Evolutionary conservation across 257 asterid species (phyloP), one percentile per base, ranked within the genome.

Genomic region (Rubia yunnanensis): DNA sequence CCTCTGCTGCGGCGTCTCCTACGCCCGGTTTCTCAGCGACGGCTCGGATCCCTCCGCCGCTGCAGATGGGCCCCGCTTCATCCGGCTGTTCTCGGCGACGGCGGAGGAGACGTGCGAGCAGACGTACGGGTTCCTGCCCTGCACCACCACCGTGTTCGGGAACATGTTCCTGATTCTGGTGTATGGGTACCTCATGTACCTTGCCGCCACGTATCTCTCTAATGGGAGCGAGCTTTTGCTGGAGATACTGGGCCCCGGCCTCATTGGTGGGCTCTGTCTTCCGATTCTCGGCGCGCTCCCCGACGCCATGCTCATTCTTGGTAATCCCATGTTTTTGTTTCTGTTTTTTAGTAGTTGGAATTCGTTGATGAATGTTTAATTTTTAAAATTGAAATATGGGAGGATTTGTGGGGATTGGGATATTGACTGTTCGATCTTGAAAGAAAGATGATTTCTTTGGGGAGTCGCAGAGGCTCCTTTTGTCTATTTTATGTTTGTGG

Each of bases 231-330:
- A 92, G 80, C 82, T 89, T 17, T 78, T 92, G 88, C 91, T 92
- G 30, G 87, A 85, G 80, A 87, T 92, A 60, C 85, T 92, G 27
- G 96, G 98, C 1, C 97, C 98, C 1, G 98, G 96, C 10, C 69
- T 89, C 1, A 78, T 92, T 34, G 98, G 97, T 39, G 97, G 97
- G 5, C 96, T 89, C 7, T 75, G 87, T 15, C 87, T 92, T 15
- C 98, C 97, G n/a, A 71, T 86, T 0, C 97, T 92, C 60, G 98
- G 97, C 28, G 96, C 97, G 48, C 98, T 92, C 65, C 98, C 98
- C 1, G 97, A 92, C 66, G 97, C 97, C 38, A 79, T 89, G 92
- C 96, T 92, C 30, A 89, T 92, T 69, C 84, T 89, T 1, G 96
- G 97, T 90, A 76, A 20, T 44, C 27, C 3, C 14, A 0, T 7